Evolutionary conservation across 2,329 filamentous ascomycete genomes (phyloP).

Genomic region (Talaromyces funiculosus): DNA sequence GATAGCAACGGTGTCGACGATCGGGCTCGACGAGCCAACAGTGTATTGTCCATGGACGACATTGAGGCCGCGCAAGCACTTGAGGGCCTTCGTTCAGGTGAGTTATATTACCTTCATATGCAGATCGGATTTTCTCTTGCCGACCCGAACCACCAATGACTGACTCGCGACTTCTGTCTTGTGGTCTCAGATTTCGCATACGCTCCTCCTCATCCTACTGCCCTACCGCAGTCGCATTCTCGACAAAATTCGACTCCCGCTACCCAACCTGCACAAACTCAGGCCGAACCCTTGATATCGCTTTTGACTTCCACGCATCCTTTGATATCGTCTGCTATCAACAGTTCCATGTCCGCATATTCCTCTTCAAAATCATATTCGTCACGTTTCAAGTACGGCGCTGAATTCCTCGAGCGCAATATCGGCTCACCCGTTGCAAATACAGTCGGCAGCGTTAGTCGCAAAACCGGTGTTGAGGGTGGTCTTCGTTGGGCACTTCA

Average conservation of each 20-base stretch:
- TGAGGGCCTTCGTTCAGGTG: conserved; percentile 68
- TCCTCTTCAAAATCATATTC: conserved; percentile 85
- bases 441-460: conserved; percentile 75
- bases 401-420: conserved; percentile 84
- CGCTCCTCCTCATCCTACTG: conserved; percentile 8
- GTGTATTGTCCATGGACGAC: conserved; percentile 46
- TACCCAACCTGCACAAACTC: conserved; percentile 34
- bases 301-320: conserved; percentile 86
- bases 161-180: conserved; percentile 2
- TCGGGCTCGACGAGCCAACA: conserved; percentile 39
- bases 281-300: conserved; percentile 74
- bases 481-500: conserved; percentile 77
- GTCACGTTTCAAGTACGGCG: conserved; percentile 79
- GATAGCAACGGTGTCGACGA: conserved; percentile 32
- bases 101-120: conserved; percentile 20
- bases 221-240: conserved; percentile 14
- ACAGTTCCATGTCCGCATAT: conserved; percentile 78
- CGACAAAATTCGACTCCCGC: not conserved
- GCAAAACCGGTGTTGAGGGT: conserved; percentile 80
- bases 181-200: conserved; percentile 11
- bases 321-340: conserved; percentile 76
- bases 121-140: not conserved
- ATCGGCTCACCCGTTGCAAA: conserved; percentile 76
- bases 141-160: not conserved
- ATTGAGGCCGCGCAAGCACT: conserved; percentile 66